Base-by-base conservation (phyloP, 2,329 filamentous ascomycete species). In the Aspergillus sclerotialis region DNA sequence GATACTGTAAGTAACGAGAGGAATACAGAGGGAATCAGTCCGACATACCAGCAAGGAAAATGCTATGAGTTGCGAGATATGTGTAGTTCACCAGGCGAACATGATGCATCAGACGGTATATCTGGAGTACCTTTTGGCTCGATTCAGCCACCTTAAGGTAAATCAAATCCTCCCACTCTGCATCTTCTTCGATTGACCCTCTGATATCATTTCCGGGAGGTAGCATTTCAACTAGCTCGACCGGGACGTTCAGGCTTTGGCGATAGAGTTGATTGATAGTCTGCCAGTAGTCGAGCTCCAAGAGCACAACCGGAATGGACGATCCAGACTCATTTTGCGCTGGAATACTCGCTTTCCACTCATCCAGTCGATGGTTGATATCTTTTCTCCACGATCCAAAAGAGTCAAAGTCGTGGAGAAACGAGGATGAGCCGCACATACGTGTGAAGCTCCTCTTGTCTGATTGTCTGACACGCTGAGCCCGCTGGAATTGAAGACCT, bases 231-330 rank as follows among this genome's bases (percentile, higher is more conserved):
- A 88, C 86, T 37, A 96, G 79, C 52, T 88, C 79, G 26, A 83
- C 78, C 1, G 90, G 90, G n/a, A 94, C 85, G 30, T 84, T 83
- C 41, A 94, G 63, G 58, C 88, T 92, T 60, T 94, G 90, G 35
- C 90, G 75, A 58, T 96, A 96, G 13, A 96, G 75, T 82, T 94
- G 87, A 46, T 95, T 93, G 40, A 96, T 80, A 4, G 88, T 87
- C 58, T 95, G 90, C 89, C 90, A 96, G 62, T 96, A 96, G 60
- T 96, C 96, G 40, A 96, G 72, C 50, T 95, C 87, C 4, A 95
- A 65, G 50, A 96, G 94, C 36, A 94, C 83, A 1, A 85, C 80
- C 1, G 84, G 88, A 57, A 96, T 96, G 3, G 79, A 79, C 2
- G 96, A 90, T 1, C 89, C 89, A 0, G 86, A 94, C 38, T 92